Evolutionary conservation across 768 basidiomycete species (phyloP).

Genomic region (Kondoa subrosea): DNA sequence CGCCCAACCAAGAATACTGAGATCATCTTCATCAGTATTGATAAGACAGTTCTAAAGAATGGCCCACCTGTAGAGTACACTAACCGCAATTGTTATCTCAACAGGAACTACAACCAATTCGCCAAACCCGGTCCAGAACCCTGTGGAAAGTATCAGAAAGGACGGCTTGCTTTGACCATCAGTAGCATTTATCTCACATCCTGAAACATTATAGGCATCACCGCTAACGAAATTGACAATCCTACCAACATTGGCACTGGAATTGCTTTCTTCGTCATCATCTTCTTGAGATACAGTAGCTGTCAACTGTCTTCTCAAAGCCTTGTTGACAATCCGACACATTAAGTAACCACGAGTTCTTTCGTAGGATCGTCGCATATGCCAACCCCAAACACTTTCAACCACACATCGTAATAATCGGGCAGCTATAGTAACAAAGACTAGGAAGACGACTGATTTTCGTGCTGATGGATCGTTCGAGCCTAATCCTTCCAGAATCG

Average conservation of each 20-base stretch:
- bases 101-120: neutral
- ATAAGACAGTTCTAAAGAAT: neutral
- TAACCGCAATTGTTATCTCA: neutral
- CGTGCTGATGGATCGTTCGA: neutral
- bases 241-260: neutral
- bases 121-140: neutral
- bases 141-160: neutral
- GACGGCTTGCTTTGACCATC: neutral
- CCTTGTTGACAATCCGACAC: neutral
- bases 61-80: neutral
- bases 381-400: neutral
- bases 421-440: constrained; percentile 1
- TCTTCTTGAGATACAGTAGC: neutral
- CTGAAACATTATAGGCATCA: neutral
- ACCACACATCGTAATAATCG: neutral
- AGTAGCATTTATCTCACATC: too few relatives aligned
- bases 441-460: neutral
- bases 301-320: neutral
- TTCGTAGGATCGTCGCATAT: neutral
- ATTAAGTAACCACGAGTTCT: neutral
- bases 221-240: constrained; percentile 7
- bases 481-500: neutral
- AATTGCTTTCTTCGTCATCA: neutral
- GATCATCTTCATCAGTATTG: neutral
- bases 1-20: neutral